Conservation (phyloP, 345 rosid genomes). For the Trapa incisa region DNA sequence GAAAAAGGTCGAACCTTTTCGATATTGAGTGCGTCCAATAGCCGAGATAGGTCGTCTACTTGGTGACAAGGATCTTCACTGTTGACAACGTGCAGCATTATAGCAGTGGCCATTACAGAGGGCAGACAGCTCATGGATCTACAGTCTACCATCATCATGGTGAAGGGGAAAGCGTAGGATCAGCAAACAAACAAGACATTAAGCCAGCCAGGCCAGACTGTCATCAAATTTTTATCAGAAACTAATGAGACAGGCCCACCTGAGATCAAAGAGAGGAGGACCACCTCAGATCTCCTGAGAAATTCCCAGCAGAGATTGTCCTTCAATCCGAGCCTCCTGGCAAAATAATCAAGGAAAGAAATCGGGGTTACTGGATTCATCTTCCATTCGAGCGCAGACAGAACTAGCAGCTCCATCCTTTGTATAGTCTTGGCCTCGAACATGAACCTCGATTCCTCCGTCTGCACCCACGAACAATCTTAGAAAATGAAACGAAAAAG, state of each 20-base stretch:
- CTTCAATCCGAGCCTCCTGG: slow-evolving; percentile 23
- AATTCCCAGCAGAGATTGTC: slow-evolving; percentile 14
- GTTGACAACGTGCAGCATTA: slow-evolving; percentile 40
- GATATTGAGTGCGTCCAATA: slow-evolving; percentile 31
- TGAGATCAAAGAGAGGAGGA: slow-evolving; percentile 32
- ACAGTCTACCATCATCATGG: slow-evolving; percentile 25
- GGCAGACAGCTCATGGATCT: slow-evolving; percentile 41
- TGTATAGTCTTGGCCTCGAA: slow-evolving; percentile 30
- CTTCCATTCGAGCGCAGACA: slow-evolving; percentile 69
- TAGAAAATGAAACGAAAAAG: not conserved
- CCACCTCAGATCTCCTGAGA: not conserved
- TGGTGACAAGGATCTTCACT: slow-evolving; percentile 27
- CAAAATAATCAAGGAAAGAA: slow-evolving; percentile 48
- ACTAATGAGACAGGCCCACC: slow-evolving; percentile 17
- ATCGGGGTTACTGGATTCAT: slow-evolving; percentile 63
- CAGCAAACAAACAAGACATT: not conserved
- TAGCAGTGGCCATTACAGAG: slow-evolving; percentile 50
- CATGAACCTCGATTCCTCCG: slow-evolving; percentile 37
- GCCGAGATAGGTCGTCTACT: slow-evolving; percentile 29
- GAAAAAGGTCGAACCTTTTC: slow-evolving; percentile 21
- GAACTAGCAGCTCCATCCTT: slow-evolving; percentile 61
- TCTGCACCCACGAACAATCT: slow-evolving; percentile 17
- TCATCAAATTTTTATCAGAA: not conserved
- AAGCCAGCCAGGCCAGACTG: not conserved
- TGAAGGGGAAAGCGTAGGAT: not conserved